A percentile compares a stretch with the other conserved stretches of the same genome.
phyloP scores from a whole-genome alignment of 495 filamentous ascomycete species.

The Achaetomiella virescens region DNA sequence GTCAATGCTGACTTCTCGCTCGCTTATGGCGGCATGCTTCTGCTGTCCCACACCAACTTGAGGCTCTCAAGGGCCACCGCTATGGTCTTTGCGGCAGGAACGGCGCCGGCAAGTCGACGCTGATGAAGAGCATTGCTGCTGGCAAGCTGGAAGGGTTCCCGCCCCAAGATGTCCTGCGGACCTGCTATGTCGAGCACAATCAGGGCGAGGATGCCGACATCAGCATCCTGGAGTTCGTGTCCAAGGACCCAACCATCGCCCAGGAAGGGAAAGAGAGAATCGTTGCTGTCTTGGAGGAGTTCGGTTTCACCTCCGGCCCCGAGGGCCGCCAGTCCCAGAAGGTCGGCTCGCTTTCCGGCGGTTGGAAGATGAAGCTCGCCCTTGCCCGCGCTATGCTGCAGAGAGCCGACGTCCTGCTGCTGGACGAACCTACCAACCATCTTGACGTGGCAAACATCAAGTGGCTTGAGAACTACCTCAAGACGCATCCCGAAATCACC shows the following conservation, averaged over 20 bases:
- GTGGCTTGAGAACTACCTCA: slow-evolving; percentile 94
- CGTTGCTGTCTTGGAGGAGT: slow-evolving; percentile 72
- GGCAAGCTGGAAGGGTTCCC: slow-evolving; percentile 98
- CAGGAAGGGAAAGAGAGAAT: slow-evolving; percentile 73
- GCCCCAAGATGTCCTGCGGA: slow-evolving; percentile 78
- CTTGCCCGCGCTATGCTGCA: slow-evolving; percentile 94
- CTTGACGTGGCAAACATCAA: slow-evolving; percentile 93
- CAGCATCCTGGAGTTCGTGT: slow-evolving; percentile 85
- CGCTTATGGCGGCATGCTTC: slow-evolving; percentile 95
- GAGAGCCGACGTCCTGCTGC: slow-evolving; percentile 87
- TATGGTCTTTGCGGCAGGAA: slow-evolving; percentile 97
- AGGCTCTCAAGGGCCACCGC: slow-evolving; percentile 91
- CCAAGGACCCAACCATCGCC: slow-evolving; percentile 74
- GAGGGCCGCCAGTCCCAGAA: slow-evolving; percentile 80
- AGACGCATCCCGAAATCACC: slow-evolving; percentile 92
- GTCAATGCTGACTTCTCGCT: slow-evolving; percentile 98
- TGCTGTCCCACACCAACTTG: slow-evolving; percentile 93
- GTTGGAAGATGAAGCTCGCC: slow-evolving; percentile 99
- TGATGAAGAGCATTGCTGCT: slow-evolving; percentile 93
- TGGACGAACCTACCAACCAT: slow-evolving; percentile 99
- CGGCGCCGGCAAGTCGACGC: slow-evolving; percentile 94
- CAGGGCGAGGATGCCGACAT: slow-evolving; percentile 95
- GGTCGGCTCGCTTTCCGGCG: slow-evolving; percentile 94
- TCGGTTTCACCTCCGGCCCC: slow-evolving; percentile 87
- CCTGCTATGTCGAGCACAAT: slow-evolving; percentile 98